These are phyloP conservation scores for Cystobasidium pallidum DNA, from an alignment of 1,284 basidiomycete species.

Conservation along the genomic window DNA sequence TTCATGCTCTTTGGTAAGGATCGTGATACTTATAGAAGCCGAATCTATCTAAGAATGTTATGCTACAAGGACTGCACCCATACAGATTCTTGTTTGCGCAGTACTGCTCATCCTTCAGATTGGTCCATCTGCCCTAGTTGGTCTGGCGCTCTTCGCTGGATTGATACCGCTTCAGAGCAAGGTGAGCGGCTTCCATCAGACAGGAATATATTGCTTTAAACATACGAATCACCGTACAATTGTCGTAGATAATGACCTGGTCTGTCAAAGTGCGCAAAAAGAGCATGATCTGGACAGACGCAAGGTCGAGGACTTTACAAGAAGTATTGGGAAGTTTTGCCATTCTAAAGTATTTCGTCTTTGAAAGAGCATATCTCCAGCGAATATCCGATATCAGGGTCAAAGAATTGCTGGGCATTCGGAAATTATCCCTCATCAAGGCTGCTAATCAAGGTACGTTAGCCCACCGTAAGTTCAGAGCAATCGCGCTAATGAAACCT, in stretches of 20 bases:
- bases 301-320: slow-evolving; percentile 77
- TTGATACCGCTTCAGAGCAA: slow-evolving; percentile 67
- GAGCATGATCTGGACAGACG: slow-evolving; percentile 87
- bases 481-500: not conserved
- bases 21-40: not conserved
- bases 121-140: slow-evolving; percentile 76
- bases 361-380: slow-evolving; percentile 66
- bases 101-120: slow-evolving; percentile 70
- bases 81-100: slow-evolving; percentile 68
- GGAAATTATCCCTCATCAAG: slow-evolving; percentile 35
- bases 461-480: too few species aligned
- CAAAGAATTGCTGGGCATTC: slow-evolving; percentile 65
- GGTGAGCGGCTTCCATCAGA: not conserved
- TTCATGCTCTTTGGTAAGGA: slow-evolving; percentile 22
- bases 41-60: slow-evolving; percentile 67
- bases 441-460: slow-evolving; percentile 24
- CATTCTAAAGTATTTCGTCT: slow-evolving; percentile 80
- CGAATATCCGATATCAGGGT: slow-evolving; percentile 70
- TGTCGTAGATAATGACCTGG: slow-evolving; percentile 66
- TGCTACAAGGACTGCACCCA: slow-evolving; percentile 69
- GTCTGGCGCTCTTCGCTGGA: slow-evolving; percentile 75
- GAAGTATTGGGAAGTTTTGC: slow-evolving; percentile 80
- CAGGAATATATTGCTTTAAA: too few species aligned
- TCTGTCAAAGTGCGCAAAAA: slow-evolving; percentile 73
- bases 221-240: not conserved